Percentiles rank a stretch among this genome's conserved stretches.
Conservation (phyloP, 2,329 filamentous ascomycete species). For the Annulohypoxylon truncatum region DNA sequence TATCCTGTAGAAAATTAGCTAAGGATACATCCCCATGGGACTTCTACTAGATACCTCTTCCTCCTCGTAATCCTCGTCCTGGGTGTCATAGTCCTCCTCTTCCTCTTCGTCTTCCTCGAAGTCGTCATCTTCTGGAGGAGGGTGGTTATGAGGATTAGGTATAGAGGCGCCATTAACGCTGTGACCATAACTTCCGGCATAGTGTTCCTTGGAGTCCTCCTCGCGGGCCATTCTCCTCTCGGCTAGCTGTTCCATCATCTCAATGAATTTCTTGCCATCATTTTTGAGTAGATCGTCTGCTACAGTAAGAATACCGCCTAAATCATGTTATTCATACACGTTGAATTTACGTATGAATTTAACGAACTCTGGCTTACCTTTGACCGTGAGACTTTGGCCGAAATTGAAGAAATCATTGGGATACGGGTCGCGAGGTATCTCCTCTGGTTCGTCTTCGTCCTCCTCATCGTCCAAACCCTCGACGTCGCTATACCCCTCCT, state of each 20-base stretch:
- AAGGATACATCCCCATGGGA: constrained; percentile 17
- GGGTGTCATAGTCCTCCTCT: constrained; percentile 71
- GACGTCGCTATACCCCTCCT: constrained; percentile 62
- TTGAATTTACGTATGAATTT: constrained; percentile 37
- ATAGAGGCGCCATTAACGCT: constrained; percentile 69
- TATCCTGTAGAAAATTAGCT: constrained; percentile 70
- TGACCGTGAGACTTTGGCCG: constrained; percentile 95
- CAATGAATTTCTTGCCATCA: constrained; percentile 99
- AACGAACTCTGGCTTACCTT: constrained; percentile 64
- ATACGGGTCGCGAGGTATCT: constrained; percentile 70
- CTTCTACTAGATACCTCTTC: constrained; percentile 70
- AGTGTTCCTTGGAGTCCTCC: constrained; percentile 81
- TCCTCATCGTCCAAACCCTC: constrained; percentile 61
- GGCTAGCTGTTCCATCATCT: constrained; percentile 99
- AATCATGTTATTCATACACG: constrained; percentile 53
- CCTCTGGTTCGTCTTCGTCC: constrained; percentile 63
- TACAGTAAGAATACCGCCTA: constrained; percentile 97
- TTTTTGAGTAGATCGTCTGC: constrained; percentile 98
- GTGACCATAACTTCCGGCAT: constrained; percentile 69
- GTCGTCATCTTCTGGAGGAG: constrained; percentile 81
- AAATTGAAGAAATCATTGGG: constrained; percentile 95
- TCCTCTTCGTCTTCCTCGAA: constrained; percentile 73
- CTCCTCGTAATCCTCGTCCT: constrained; percentile 78
- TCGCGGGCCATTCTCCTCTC: constrained; percentile 97
- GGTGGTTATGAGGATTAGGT: constrained; percentile 73